Evolutionary conservation across 148 eudicot genomes (phyloP).

Genomic region (Cornus kousa): DNA sequence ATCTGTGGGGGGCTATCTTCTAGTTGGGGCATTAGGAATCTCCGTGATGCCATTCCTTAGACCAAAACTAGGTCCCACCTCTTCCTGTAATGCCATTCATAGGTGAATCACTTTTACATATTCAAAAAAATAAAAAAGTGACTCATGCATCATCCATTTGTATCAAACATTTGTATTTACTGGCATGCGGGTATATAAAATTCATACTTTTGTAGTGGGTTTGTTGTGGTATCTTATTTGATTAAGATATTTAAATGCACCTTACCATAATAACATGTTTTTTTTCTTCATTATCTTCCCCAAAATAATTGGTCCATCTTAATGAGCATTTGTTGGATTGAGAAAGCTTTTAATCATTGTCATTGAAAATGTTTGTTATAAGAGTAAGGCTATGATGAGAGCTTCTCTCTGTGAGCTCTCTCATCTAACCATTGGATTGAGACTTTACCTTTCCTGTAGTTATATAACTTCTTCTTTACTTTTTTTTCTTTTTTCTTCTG

Average conservation of each 20-base stretch:
- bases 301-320: not conserved
- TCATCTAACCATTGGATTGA: no score
- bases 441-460: not conserved
- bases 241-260: not conserved
- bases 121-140: no score
- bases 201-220: not conserved
- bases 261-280: not conserved
- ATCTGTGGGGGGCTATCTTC: no score
- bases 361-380: not conserved
- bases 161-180: not conserved
- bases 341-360: not conserved
- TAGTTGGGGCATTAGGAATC: no score
- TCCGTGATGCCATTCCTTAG: no score
- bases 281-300: not conserved
- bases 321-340: slow-evolving; percentile 4
- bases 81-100: not conserved
- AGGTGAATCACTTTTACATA: not conserved
- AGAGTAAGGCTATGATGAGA: not conserved
- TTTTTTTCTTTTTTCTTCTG: not conserved
- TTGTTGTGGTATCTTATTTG: not conserved
- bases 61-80: no score
- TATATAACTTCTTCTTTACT: not conserved
- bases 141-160: not conserved
- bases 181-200: not conserved
- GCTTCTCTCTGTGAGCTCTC: no score